phyloP scores from a whole-genome alignment of 2,329 filamentous ascomycete species.

The Alternaria atra region DNA sequence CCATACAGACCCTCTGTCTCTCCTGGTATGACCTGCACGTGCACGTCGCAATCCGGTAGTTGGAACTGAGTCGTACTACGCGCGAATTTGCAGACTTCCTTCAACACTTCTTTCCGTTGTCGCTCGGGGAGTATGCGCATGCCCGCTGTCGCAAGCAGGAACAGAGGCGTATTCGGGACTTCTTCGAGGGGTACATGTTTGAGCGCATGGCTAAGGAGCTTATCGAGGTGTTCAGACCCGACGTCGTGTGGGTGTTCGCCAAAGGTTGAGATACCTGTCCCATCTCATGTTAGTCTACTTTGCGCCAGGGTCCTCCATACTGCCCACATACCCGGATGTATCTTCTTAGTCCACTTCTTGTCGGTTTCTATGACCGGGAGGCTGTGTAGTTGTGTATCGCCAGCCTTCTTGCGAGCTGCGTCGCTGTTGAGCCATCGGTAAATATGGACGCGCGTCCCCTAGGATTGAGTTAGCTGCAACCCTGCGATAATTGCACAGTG shows the following conservation, averaged over 20 bases:
- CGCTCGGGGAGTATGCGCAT: slow-evolving; percentile 83
- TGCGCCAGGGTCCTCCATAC: neutral
- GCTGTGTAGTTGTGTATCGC: slow-evolving; percentile 67
- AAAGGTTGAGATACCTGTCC: slow-evolving; percentile 80
- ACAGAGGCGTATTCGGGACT: slow-evolving; percentile 86
- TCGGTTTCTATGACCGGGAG: slow-evolving; percentile 85
- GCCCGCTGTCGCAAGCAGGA: slow-evolving; percentile 93
- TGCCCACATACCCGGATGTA: slow-evolving; percentile 73
- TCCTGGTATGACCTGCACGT: slow-evolving; percentile 93
- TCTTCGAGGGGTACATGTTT: slow-evolving; percentile 78
- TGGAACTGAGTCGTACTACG: slow-evolving; percentile 79
- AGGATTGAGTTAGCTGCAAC: slow-evolving; percentile 27
- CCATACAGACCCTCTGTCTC: slow-evolving; percentile 96
- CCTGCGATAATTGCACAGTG: neutral
- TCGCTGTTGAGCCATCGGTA: slow-evolving; percentile 90
- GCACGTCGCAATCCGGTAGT: slow-evolving; percentile 86
- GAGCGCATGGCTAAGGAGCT: slow-evolving; percentile 82
- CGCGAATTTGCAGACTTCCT: slow-evolving; percentile 84
- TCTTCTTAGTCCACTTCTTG: slow-evolving; percentile 91
- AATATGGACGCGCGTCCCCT: slow-evolving; percentile 89
- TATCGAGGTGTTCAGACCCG: slow-evolving; percentile 81
- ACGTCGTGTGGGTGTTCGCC: slow-evolving; percentile 78
- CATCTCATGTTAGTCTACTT: slow-evolving; percentile 19
- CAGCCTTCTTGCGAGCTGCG: slow-evolving; percentile 69
- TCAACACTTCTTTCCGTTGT: slow-evolving; percentile 76